Evolutionary conservation across 2,329 filamentous ascomycete species (phyloP).

Genomic region (Ceratocystis ficicola): DNA sequence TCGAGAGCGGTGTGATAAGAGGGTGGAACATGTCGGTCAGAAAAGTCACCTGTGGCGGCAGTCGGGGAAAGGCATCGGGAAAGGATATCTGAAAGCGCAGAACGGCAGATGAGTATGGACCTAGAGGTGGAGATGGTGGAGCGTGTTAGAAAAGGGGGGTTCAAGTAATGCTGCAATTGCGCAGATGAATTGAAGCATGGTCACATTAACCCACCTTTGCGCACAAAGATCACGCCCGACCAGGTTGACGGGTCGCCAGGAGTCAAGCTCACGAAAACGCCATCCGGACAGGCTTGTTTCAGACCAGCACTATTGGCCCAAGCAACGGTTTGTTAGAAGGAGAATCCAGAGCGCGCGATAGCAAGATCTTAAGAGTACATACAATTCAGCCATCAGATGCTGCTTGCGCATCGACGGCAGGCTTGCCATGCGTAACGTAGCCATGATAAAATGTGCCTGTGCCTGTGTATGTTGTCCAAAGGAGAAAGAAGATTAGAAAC

Average conservation of each 20-base stretch:
- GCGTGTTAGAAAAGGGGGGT: background rate
- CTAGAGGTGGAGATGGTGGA: slow-evolving; percentile 34
- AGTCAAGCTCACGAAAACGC: slow-evolving; percentile 74
- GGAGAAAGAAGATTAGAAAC: background rate
- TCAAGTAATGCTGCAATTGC: background rate
- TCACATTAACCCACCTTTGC: slow-evolving; percentile 52
- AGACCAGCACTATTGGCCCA: slow-evolving; percentile 54
- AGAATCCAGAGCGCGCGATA: background rate
- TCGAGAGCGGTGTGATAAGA: slow-evolving; percentile 82
- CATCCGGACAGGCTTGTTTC: slow-evolving; percentile 70
- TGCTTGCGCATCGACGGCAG: slow-evolving; percentile 55
- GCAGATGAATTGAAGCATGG: background rate
- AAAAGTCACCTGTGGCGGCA: slow-evolving; percentile 78
- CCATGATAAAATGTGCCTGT: slow-evolving; percentile 30
- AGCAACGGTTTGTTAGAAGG: background rate
- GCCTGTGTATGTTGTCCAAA: background rate
- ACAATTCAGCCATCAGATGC: slow-evolving; percentile 75
- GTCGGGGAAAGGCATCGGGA: slow-evolving; percentile 61
- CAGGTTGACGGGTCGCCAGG: slow-evolving; percentile 71
- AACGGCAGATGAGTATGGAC: slow-evolving; percentile 77
- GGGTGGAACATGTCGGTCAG: slow-evolving; percentile 91
- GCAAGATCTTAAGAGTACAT: slow-evolving; percentile 23
- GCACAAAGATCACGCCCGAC: slow-evolving; percentile 85
- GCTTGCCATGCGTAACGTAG: slow-evolving; percentile 34
- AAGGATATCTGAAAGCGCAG: slow-evolving; percentile 86